Base-by-base conservation (phyloP, 148 eudicot species). In the Arctostaphylos glauca region DNA sequence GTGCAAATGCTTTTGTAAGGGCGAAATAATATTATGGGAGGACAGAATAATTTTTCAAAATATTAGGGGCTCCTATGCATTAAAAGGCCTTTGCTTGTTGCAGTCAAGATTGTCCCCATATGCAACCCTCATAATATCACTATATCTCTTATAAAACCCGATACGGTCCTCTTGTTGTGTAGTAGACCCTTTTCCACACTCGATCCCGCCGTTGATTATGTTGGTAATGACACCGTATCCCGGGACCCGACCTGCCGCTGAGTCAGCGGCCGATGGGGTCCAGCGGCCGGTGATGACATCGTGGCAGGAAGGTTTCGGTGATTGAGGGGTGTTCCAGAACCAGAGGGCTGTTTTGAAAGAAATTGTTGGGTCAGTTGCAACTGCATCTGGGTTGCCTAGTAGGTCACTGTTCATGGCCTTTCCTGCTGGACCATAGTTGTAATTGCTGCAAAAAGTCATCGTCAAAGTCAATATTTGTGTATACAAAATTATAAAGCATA, bases 281-380 rank as follows among this genome's bases (percentile, higher is more conserved):
- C 87, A 85, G 48, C 25, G 9, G 15, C 90, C 88, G 19, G 75
- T 74, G 41, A 83, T 85, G 12, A 88, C 90, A 1, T 41, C 73
- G 44, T 88, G 90, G 78, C 77, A 64, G 2, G 90, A 85, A 14
- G 90, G 90, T 25, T 88, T 88, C 0, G 81, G 81, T 0, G 82
- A 14, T 46, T 87, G 87, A 0, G 89, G 54, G 0, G 87, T 87
- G 87, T 84, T 87, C 87, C 89, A 87, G 49, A 84, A 84, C 89
- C 87, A 87, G 0, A 82, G 2, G 8, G 84, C 84, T 3, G 84
- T 72, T 43, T 82, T 82, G 56, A 82, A 82, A 1, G 84, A 73
- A 19, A 74, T 59, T 9, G 10, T 31, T 5, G 84, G 52, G 16
- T 82, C 74, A 5, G 77, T 68, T 5, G 77, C 78, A 0, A 78